phyloP scores from a whole-genome alignment of 345 rosid species.

The Acer saccharum region DNA sequence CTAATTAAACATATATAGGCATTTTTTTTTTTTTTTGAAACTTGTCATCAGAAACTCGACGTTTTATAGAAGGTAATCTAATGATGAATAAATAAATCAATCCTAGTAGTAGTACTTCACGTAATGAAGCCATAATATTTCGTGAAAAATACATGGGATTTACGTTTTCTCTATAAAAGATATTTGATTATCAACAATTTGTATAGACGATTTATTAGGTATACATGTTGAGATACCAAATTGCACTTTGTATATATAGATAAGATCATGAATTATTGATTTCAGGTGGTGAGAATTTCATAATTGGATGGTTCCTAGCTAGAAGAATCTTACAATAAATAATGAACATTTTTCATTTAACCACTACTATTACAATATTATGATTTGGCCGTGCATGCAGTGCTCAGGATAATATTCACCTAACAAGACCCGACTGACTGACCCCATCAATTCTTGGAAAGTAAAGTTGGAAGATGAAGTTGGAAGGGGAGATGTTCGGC shows the following conservation, averaged over 20 bases:
- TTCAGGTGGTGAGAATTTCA: slow-evolving; percentile 32
- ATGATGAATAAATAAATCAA: no score
- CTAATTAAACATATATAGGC: no score
- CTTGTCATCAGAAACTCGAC: no score
- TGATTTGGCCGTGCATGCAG: slow-evolving; percentile 16
- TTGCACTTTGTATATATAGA: background rate
- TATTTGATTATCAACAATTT: no score
- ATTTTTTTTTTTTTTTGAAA: no score
- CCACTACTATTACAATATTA: background rate
- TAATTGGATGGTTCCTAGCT: slow-evolving; percentile 33
- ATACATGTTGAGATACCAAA: background rate
- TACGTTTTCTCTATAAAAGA: background rate
- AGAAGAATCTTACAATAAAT: slow-evolving; percentile 35
- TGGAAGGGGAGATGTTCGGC: background rate
- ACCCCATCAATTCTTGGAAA: slow-evolving; percentile 9
- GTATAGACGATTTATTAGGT: background rate
- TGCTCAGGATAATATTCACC: slow-evolving; percentile 15
- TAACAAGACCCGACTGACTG: background rate
- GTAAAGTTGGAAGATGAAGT: slow-evolving; percentile 5
- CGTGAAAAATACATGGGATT: no score
- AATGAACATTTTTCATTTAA: background rate
- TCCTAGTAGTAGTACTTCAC: no score
- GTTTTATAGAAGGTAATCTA: no score
- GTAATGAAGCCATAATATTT: no score
- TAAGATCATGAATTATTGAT: slow-evolving; percentile 36